Evolutionary conservation across 148 eudicot genomes (phyloP).

Genomic region (Vaccinium corymbosum): DNA sequence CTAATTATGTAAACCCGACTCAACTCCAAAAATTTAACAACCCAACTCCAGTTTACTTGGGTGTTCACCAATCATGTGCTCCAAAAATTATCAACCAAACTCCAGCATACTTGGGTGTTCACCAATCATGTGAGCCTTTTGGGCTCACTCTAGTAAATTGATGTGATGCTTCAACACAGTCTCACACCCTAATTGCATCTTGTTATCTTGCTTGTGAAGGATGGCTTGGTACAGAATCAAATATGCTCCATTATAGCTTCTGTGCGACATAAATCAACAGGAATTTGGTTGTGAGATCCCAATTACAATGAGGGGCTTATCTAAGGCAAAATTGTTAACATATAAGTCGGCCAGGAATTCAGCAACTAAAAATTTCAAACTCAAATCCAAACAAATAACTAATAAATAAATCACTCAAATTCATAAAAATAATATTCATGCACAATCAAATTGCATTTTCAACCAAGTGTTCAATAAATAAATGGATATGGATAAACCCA

Average conservation of each 20-base stretch:
- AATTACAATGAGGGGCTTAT: background rate
- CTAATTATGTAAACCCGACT: background rate
- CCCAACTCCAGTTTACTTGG: background rate
- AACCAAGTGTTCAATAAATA: background rate
- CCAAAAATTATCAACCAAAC: background rate
- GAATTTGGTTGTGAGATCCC: background rate
- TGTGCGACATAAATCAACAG: background rate
- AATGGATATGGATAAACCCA: background rate
- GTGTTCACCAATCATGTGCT: background rate
- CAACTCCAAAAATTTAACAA: background rate
- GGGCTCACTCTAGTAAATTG: constrained; percentile 1
- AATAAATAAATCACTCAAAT: background rate
- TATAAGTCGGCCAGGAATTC: background rate
- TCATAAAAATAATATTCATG: background rate
- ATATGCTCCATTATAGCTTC: background rate
- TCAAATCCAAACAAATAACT: background rate
- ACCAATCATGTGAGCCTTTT: background rate
- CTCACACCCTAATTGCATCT: constrained; percentile 5
- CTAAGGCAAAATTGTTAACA: background rate
- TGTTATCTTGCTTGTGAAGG: background rate
- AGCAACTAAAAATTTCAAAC: constrained; percentile 2
- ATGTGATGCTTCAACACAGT: background rate
- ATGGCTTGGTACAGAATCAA: background rate
- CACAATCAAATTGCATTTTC: background rate
- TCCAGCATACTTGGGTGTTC: background rate